Percentiles rank a stretch among this genome's conserved stretches.
phyloP scores from a whole-genome alignment of 1,284 basidiomycete species.

The Pisolithus thermaeus region DNA sequence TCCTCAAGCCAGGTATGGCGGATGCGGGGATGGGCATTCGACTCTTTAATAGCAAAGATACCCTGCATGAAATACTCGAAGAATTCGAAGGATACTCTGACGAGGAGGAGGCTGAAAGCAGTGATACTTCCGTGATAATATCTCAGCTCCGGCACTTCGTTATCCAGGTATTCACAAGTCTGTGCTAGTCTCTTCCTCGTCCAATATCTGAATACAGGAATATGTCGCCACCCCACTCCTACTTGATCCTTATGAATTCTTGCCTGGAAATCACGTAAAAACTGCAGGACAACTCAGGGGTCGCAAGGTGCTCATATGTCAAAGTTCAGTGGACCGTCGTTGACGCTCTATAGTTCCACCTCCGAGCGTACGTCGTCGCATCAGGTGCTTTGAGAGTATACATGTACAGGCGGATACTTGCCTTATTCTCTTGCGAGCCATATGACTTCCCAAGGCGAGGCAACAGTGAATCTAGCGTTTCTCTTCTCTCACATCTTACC shows the following conservation, averaged over 20 bases:
- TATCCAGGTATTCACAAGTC: constrained; percentile 63
- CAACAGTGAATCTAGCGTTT: constrained; percentile 18
- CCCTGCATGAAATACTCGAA: constrained; percentile 75
- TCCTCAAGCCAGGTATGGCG: constrained; percentile 96
- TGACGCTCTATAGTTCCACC: constrained; percentile 68
- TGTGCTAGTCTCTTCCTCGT: constrained; percentile 5
- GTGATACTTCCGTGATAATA: constrained; percentile 59
- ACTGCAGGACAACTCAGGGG: constrained; percentile 37
- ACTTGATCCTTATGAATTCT: constrained; percentile 57
- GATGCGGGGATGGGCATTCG: constrained; percentile 95
- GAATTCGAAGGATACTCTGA: constrained; percentile 70
- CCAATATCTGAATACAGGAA: constrained; percentile 48
- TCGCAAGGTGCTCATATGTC: constrained; percentile 50
- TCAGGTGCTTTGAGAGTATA: constrained; percentile 76
- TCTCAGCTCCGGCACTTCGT: constrained; percentile 96
- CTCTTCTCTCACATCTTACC: constrained; percentile 81
- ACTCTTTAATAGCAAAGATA: constrained; percentile 77
- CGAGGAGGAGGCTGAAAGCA: constrained; percentile 31
- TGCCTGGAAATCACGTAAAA: constrained; percentile 18
- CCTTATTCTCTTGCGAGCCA: constrained; percentile 74
- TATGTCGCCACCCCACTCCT: constrained; percentile 77
- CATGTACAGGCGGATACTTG: constrained; percentile 79
- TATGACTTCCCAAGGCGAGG: constrained; percentile 44
- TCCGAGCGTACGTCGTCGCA: constrained; percentile 89
- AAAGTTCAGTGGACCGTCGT: constrained; percentile 4